A percentile compares a stretch with the other conserved stretches of the same genome.
phyloP scores from a whole-genome alignment of 2,329 filamentous ascomycete genomes.

The Fusarium brevicatenulatum region DNA sequence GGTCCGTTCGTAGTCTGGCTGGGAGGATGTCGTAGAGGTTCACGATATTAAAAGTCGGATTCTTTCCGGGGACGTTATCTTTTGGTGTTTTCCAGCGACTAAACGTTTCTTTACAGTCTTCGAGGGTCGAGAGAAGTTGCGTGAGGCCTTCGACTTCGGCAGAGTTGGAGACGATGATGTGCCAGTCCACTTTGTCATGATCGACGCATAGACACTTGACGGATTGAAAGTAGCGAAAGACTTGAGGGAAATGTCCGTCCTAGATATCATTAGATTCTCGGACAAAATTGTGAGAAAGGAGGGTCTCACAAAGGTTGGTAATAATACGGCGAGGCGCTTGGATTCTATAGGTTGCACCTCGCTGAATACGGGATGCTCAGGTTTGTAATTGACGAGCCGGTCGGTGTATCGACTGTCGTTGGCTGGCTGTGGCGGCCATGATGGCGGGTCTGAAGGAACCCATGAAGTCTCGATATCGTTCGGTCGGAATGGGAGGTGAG shows the following conservation, averaged over 20 bases:
- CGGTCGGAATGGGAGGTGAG: neutral
- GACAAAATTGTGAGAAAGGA: accelerated
- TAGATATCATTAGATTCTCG: neutral
- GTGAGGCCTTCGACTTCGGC: neutral
- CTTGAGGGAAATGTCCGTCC: neutral
- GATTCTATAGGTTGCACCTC: neutral
- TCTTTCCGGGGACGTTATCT: neutral
- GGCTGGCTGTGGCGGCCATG: neutral
- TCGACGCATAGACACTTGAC: neutral
- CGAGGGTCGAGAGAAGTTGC: neutral
- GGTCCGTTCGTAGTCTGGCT: neutral
- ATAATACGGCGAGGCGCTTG: neutral
- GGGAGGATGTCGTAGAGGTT: neutral
- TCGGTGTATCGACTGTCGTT: neutral
- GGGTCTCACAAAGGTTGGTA: neutral
- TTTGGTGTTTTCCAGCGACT: neutral
- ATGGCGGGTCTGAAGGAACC: neutral
- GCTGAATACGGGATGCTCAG: neutral
- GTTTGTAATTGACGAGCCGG: neutral
- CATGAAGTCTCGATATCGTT: neutral
- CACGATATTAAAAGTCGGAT: neutral
- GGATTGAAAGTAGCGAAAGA: neutral
- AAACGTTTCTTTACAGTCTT: neutral
- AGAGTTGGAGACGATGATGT: neutral
- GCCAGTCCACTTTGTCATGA: neutral